Base-by-base conservation (phyloP, 768 basidiomycete species). In the Lyophyllum decastes region DNA sequence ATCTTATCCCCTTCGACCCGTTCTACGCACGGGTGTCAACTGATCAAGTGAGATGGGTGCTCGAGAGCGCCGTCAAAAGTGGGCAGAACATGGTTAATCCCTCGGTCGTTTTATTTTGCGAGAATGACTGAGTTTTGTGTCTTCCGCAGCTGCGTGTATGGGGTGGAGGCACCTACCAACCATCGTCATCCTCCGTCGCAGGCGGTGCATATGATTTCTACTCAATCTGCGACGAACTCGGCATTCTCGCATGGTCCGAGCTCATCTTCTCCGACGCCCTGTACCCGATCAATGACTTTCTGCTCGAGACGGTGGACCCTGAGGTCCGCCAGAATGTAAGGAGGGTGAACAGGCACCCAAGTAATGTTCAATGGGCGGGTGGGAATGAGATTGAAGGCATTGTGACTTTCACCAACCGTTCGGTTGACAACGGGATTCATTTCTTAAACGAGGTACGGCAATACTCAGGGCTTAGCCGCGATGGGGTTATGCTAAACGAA, bases 381-480 rank as follows among this genome's bases (percentile, higher is more conserved):
- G 83, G 83, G 19, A 85, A 86, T 66, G 82, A 84, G 65, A 83
- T 84, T 47, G 83, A 85, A 62, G 81, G 78, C 0, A 84, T 84
- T 43, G 80, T 79, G 11, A 72, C 76, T 41, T 51, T 25, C 9
- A 74, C 74, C 7, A 77, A 76, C 57, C 56, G 61, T 9, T 70
- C 67, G 1, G 59, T 76, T 10, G 60, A 71, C 17, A 82, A 80
- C 54, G 82, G 77, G 19, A 76, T 73, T 2, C 77, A 79, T 66
- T 82, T 74, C 55, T 67, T 84, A 49, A 72, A 83, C 54, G 81
- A 83, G 73, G 79, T 82, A 33, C 3, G 73, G 62, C 3, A 5
- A 19, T 21, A 1, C 19, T 45, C n/a, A n/a, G n/a, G n/a, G n/a
- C n/a, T n/a, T n/a, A n/a, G n/a, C n/a, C 49, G 21, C 27, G 16